Evolutionary conservation across 2,329 filamentous ascomycete genomes (phyloP).

Genomic region (Huntiella abstrusa): DNA sequence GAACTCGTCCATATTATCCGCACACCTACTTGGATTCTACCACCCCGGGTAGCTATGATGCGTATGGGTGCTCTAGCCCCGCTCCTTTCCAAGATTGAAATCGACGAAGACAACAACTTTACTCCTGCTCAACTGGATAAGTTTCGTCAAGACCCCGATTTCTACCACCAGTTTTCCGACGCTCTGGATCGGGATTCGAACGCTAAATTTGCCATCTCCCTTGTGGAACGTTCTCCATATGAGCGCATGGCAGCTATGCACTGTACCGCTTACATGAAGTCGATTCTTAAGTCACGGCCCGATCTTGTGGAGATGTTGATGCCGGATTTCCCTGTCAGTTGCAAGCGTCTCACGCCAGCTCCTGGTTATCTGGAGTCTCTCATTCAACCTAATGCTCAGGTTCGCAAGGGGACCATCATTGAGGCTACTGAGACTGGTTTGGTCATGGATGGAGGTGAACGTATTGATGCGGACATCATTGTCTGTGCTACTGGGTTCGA

Average conservation of each 20-base stretch:
- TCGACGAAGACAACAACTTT: constrained; percentile 14
- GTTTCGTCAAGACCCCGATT: constrained; percentile 26
- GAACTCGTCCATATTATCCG: constrained; percentile 25
- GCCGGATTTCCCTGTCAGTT: constrained; percentile 29
- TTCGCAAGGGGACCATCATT: constrained; percentile 27
- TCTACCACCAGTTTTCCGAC: constrained; percentile 29
- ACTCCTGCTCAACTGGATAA: constrained; percentile 22
- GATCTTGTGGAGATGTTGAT: constrained; percentile 31
- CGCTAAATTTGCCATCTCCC: constrained; percentile 24
- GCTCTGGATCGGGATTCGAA: constrained; percentile 27
- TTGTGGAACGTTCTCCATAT: constrained; percentile 22
- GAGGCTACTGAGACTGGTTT: constrained; percentile 29
- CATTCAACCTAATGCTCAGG: constrained; percentile 26
- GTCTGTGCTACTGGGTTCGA: constrained; percentile 41
- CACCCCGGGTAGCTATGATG: constrained; percentile 19
- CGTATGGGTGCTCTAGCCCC: constrained; percentile 19
- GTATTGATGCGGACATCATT: constrained; percentile 34
- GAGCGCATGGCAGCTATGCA: constrained; percentile 24
- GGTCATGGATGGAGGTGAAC: constrained; percentile 26
- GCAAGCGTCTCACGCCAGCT: constrained; percentile 30
- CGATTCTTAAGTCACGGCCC: constrained; percentile 28
- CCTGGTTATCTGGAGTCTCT: constrained; percentile 30
- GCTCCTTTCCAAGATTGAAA: constrained; percentile 14
- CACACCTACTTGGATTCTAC: constrained; percentile 25
- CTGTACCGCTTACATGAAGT: constrained; percentile 28